phyloP scores from a whole-genome alignment of 2,329 filamentous ascomycete genomes.

The Fusarium sp. region DNA sequence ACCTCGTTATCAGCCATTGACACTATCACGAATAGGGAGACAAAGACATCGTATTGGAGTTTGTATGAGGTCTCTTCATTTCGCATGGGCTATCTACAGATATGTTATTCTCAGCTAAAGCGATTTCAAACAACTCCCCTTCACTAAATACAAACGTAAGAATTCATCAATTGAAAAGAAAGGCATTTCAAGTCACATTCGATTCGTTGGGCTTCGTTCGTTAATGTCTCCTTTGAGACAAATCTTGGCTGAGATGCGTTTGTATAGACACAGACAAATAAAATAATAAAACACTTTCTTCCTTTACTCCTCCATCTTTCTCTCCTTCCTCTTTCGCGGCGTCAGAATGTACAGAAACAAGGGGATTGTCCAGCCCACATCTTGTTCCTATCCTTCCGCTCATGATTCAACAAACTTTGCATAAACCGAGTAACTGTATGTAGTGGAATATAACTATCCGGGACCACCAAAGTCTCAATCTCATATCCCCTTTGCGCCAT shows the following conservation, averaged over 20 bases:
- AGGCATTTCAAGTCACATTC: conserved; percentile 20
- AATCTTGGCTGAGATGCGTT: conserved; percentile 43
- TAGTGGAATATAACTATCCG: conserved; percentile 44
- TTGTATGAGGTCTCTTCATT: conserved; percentile 21
- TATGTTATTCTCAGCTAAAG: not conserved
- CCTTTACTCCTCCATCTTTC: not conserved
- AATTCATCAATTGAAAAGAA: conserved; percentile 14
- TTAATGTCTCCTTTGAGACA: conserved; percentile 44
- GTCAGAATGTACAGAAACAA: conserved; percentile 22
- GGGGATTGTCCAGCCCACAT: conserved; percentile 38
- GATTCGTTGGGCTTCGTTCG: conserved; percentile 40
- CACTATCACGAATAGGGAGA: not conserved
- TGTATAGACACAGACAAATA: conserved; percentile 45
- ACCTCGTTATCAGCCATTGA: not conserved
- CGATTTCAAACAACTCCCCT: conserved; percentile 6
- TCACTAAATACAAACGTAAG: conserved; percentile 19
- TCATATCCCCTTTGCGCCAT: conserved; percentile 44
- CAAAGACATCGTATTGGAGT: not conserved
- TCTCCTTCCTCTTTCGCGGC: conserved; percentile 24
- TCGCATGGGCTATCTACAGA: conserved; percentile 7
- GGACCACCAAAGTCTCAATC: conserved; percentile 44
- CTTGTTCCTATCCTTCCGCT: conserved; percentile 28
- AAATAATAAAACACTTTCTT: conserved; percentile 32
- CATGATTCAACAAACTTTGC: conserved; percentile 41
- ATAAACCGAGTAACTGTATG: conserved; percentile 41